Percentiles rank a stretch among this genome's conserved stretches.
Evolutionary conservation across 2,329 filamentous ascomycete genomes (phyloP).

Genomic region (Claviceps humidiphila): DNA sequence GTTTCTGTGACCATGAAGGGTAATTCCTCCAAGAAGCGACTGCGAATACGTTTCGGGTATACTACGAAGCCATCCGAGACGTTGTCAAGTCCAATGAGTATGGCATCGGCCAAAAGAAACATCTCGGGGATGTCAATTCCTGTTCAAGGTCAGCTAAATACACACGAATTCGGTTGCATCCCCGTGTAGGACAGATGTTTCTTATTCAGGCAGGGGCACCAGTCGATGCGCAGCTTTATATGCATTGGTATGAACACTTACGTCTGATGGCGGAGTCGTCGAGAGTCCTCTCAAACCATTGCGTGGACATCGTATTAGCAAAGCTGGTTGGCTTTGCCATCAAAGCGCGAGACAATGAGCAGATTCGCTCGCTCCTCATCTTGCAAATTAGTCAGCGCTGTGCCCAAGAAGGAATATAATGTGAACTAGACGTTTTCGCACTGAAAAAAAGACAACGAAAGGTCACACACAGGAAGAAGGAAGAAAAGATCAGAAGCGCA

Average conservation of each 20-base stretch:
- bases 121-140: conserved; percentile 49
- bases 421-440: background rate
- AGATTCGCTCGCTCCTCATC: conserved; percentile 8
- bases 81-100: conserved; percentile 55
- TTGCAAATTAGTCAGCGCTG: background rate
- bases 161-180: background rate
- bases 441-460: background rate
- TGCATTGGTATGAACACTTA: background rate
- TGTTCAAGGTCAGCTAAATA: conserved; percentile 22
- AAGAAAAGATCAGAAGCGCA: background rate
- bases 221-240: background rate
- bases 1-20: conserved; percentile 66
- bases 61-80: conserved; percentile 58
- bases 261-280: conserved; percentile 62
- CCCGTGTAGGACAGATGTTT: background rate
- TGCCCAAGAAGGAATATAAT: background rate
- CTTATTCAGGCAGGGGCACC: background rate
- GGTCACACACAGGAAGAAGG: background rate
- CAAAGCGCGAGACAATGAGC: conserved; percentile 24
- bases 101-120: conserved; percentile 55
- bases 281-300: conserved; percentile 54
- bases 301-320: conserved; percentile 18
- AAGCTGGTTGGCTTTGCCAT: conserved; percentile 23
- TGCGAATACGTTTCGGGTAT: conserved; percentile 60
- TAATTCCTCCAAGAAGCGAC: conserved; percentile 59